Base-by-base conservation (phyloP, 768 basidiomycete genomes). In the Cyathus striatus region DNA sequence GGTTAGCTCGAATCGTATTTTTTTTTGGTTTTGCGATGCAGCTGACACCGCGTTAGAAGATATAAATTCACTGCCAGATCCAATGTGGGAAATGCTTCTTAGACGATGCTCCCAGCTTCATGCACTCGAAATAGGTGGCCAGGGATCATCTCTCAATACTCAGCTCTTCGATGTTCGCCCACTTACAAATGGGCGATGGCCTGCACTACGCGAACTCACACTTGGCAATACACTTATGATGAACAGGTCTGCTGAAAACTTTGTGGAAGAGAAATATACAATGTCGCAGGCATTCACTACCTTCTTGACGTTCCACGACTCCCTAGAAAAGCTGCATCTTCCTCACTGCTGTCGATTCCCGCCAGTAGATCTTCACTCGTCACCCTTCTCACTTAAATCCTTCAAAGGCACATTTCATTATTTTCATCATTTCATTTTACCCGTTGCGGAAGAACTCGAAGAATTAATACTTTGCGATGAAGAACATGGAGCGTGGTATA, bases 11-110 rank as follows among this genome's bases (percentile, higher is more conserved):
- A n/a, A n/a, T n/a, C n/a, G n/a, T n/a, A n/a, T n/a, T n/a, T n/a
- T n/a, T n/a, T n/a, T n/a, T n/a, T n/a, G n/a, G n/a, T n/a, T n/a
- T n/a, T n/a, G n/a, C n/a, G n/a, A n/a, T n/a, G n/a, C n/a, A n/a
- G n/a, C n/a, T n/a, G n/a, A n/a, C n/a, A n/a, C n/a, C n/a, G n/a
- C n/a, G n/a, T n/a, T n/a, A n/a, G n/a, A n/a, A n/a, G n/a, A n/a
- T n/a, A n/a, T n/a, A 33, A 25, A 48, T 46, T 36, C 42, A 26
- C 46, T 59, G 23, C 58, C 58, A 6, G 26, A 46, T 20, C 52
- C 55, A 5, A 58, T 79, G n/a, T 79, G 78, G 78, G 67, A 70
- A 45, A 79, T 79, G 78, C 64, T 79, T 38, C 62, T 69, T 33
- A 56, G 61, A 23, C 66, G 68, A 12, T 76, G 65, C 38, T 69